Evolutionary conservation across 2,329 filamentous ascomycete species (phyloP).

Genomic region (Pseudogymnoascus destructans): DNA sequence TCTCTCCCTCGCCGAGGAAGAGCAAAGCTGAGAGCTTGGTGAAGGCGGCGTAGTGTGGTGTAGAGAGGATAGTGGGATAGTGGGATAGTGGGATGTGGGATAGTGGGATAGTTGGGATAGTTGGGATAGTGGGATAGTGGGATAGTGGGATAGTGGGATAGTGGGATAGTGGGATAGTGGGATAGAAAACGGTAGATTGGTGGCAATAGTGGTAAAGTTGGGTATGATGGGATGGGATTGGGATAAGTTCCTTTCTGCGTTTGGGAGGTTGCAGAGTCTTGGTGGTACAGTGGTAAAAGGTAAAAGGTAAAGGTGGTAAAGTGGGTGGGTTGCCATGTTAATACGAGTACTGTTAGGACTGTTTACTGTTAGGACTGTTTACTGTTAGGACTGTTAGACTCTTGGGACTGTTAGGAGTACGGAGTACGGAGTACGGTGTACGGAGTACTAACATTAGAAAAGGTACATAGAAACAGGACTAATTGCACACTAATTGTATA

Average conservation of each 20-base stretch:
- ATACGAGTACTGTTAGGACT: not conserved
- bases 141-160: too few species aligned
- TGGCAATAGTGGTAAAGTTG: constrained; percentile 6
- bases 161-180: not conserved
- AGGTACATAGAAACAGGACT: not conserved
- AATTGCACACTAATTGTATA: not conserved
- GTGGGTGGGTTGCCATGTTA: not conserved
- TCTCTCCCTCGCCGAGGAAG: not conserved
- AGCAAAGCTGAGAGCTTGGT: too few species aligned
- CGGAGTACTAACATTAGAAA: not conserved
- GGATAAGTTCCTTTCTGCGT: not conserved
- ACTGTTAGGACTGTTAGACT: too few species aligned
- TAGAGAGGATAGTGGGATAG: too few species aligned
- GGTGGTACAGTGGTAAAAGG: not conserved
- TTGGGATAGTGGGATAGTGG: not conserved
- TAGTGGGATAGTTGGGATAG: too few species aligned
- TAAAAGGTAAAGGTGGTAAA: not conserved
- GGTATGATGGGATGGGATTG: not conserved
- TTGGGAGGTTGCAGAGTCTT: not conserved
- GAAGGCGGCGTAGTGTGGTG: too few species aligned
- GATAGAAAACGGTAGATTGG: not conserved
- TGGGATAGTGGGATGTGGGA: too few species aligned
- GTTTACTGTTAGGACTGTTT: too few species aligned
- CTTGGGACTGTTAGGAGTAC: too few species aligned
- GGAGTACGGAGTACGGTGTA: too few species aligned